A percentile compares a stretch with the other conserved stretches of the same genome.
Evolutionary conservation across 2,329 filamentous ascomycete genomes (phyloP).

Genomic region (Colletotrichum salicis): DNA sequence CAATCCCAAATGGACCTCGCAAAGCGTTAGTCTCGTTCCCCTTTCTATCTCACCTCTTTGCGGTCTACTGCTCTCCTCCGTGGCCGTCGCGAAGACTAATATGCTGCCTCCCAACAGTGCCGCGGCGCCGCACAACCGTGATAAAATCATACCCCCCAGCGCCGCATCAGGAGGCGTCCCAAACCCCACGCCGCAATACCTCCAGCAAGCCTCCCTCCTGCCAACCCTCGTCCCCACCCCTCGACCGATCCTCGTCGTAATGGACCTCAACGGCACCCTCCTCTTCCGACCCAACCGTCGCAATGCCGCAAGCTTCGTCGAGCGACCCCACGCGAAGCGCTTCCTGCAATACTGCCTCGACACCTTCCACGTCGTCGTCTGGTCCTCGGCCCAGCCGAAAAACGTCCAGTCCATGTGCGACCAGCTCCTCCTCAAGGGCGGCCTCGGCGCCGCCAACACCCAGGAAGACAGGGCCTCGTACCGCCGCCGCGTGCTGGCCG

Average conservation of each 20-base stretch:
- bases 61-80: neutral
- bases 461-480: conserved; percentile 50
- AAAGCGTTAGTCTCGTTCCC: neutral
- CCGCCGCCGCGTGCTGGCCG: conserved; percentile 67
- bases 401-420: conserved; percentile 78
- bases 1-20: conserved; percentile 1
- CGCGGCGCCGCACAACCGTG: conserved; percentile 6
- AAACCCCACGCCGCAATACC: conserved; percentile 68
- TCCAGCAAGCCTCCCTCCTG: conserved; percentile 60
- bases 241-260: conserved; percentile 79
- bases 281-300: conserved; percentile 73
- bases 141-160: conserved; percentile 44
- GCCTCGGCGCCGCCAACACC: neutral
- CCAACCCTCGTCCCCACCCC: conserved; percentile 56
- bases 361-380: conserved; percentile 84
- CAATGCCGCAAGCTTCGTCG: conserved; percentile 62
- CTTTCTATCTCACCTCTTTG: neutral
- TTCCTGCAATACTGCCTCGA: conserved; percentile 82
- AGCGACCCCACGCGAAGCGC: conserved; percentile 72
- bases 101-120: neutral
- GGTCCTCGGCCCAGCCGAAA: conserved; percentile 83
- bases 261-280: conserved; percentile 94
- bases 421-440: conserved; percentile 63
- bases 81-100: neutral
- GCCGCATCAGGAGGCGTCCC: conserved; percentile 68